Base-by-base conservation (phyloP, 495 filamentous ascomycete genomes). In the Endocarpon pusillum region DNA sequence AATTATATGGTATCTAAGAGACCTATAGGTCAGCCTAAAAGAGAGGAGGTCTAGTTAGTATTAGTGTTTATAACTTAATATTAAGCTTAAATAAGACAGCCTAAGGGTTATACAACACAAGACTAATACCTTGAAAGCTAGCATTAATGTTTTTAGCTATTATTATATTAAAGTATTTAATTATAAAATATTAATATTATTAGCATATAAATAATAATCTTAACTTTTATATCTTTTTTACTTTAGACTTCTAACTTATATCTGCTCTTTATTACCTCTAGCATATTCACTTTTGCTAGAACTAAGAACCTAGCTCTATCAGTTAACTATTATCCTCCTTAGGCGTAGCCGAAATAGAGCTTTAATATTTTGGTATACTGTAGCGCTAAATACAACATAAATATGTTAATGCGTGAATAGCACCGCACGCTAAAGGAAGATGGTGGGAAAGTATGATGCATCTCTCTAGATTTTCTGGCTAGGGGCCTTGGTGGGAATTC, bases 361-460 rank as follows among this genome's bases (percentile, higher is more conserved):
- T 16, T 29, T 19, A 22, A 11, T 11, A 35, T 55, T 2, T 36
- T 47, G 0, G 51, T 54, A 2, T 76, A 78, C 41, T 58, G 70
- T 6, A 53, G 50, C 33, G 46, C 53, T 18, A 78, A 79, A 54
- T 61, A 69, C 0, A 72, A 62, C 5, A 36, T 79, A 42, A 76
- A 78, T 37, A 78, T 77, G 73, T 21, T 75, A 49, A 72, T 76
- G 69, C 53, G 60, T 21, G 63, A 69, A 35, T 79, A 69, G 71
- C 18, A 40, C 16, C 51, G 59, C 4, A 42, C 58, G 5, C 44
- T 78, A 32, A 53, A 55, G 36, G 57, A 65, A 12, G 73, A 78
- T 37, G 67, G 67, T 0, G 71, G 76, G 1, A 77, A 77, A 47
- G 60, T 69, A 0, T 77, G 56, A 53, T 43, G 45, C 14, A 46